Percentiles rank a stretch among this genome's conserved stretches.
Evolutionary conservation across 75 land plant species (phyloP).

Genomic region (Pseudotsuga menziesii): DNA sequence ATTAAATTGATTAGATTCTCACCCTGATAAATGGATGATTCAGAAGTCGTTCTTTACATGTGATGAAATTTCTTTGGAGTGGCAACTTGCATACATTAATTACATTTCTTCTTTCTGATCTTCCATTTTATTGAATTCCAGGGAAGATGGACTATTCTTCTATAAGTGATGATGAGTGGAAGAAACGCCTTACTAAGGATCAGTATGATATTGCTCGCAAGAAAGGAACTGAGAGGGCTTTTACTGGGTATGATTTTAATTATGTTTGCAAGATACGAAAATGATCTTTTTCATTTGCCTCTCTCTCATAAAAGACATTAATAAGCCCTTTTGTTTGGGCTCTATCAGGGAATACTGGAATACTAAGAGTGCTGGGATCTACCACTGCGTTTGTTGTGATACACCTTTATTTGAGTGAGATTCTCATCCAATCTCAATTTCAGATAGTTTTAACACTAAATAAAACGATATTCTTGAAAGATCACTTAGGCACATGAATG

Average conservation of each 20-base stretch:
- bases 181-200: conserved; percentile 55
- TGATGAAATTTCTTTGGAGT: no score
- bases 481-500: background rate
- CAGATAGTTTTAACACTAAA: background rate
- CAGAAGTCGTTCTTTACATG: no score
- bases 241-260: conserved; percentile 67
- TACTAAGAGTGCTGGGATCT: conserved; percentile 77
- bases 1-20: no score
- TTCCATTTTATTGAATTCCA: background rate
- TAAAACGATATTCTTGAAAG: background rate
- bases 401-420: conserved; percentile 84
- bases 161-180: conserved; percentile 79
- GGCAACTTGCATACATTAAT: no score
- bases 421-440: background rate
- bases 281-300: background rate
- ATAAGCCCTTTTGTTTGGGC: background rate
- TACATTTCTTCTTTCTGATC: no score
- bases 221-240: conserved; percentile 95
- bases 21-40: no score
- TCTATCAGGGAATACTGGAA: conserved; percentile 85
- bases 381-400: conserved; percentile 86
- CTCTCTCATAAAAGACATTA: background rate
- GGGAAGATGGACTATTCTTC: conserved; percentile 25
- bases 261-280: background rate
- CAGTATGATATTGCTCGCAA: conserved; percentile 72